Conservation (phyloP, 345 rosid genomes). For the Brassica cretica region DNA sequence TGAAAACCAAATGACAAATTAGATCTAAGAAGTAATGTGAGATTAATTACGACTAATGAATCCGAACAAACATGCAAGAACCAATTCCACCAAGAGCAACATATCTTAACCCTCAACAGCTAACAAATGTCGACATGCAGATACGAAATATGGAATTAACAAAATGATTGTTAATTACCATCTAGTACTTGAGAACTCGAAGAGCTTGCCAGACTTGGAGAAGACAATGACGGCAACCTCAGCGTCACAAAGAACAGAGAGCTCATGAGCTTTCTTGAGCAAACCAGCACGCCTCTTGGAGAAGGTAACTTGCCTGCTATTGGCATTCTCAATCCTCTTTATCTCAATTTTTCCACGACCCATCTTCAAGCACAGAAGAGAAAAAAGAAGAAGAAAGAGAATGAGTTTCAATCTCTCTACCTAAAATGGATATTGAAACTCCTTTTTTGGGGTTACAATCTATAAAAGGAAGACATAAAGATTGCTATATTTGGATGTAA, state of each 20-base stretch:
- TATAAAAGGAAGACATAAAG: constrained; percentile 29
- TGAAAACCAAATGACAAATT: neutral
- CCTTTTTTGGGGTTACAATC: constrained; percentile 17
- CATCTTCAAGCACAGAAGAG: constrained; percentile 40
- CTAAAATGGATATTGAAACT: constrained; percentile 34
- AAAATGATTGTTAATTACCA: constrained; percentile 5
- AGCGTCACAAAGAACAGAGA: constrained; percentile 87
- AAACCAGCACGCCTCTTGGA: constrained; percentile 89
- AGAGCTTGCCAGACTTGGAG: constrained; percentile 91
- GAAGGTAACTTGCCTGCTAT: constrained; percentile 96
- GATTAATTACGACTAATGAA: neutral
- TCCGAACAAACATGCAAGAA: constrained; percentile 31
- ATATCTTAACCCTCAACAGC: neutral
- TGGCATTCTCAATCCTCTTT: constrained; percentile 90
- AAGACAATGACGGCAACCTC: constrained; percentile 93
- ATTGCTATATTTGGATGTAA: constrained; percentile 47
- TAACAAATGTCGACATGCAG: constrained; percentile 10
- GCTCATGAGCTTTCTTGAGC: constrained; percentile 88
- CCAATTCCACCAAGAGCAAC: neutral
- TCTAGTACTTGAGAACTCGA: constrained; percentile 82
- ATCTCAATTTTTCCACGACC: constrained; percentile 97
- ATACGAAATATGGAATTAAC: neutral
- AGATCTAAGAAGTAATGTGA: neutral
- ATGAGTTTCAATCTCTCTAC: neutral
- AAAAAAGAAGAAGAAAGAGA: neutral